These are phyloP conservation scores for Astrothelium subdiscretum DNA, from an alignment of 495 filamentous ascomycete genomes.

Conservation along the genomic window DNA sequence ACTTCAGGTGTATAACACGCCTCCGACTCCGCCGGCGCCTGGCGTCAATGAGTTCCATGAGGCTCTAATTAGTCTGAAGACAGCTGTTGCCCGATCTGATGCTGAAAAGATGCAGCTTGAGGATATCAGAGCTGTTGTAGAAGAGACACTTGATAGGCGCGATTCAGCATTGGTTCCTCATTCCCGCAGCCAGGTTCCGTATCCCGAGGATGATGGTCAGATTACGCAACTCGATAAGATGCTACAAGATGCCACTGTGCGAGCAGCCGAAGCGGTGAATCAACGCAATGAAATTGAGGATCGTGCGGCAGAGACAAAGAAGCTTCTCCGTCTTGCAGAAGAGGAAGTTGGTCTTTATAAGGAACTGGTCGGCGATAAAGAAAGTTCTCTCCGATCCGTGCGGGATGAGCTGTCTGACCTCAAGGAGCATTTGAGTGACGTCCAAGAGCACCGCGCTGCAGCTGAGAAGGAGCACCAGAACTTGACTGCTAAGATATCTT, in stretches of 20 bases:
- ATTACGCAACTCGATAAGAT: slow-evolving; percentile 29
- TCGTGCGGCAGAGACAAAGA: slow-evolving; percentile 56
- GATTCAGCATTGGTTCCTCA: slow-evolving; percentile 22
- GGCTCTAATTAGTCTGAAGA: slow-evolving; percentile 47
- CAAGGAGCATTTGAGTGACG: slow-evolving; percentile 8
- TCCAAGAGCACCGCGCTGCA: slow-evolving; percentile 5
- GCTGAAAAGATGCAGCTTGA: slow-evolving; percentile 31
- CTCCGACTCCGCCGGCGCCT: slow-evolving; percentile 5
- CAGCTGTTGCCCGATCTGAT: slow-evolving; percentile 28
- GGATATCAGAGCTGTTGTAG: slow-evolving; percentile 46
- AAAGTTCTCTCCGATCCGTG: background rate
- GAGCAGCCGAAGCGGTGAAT: slow-evolving; percentile 50
- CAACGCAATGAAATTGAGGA: slow-evolving; percentile 59
- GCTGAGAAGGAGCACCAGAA: background rate
- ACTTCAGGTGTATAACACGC: slow-evolving; percentile 14
- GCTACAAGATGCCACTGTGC: slow-evolving; percentile 33
- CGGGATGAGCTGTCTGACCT: background rate
- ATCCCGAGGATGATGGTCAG: slow-evolving; percentile 11
- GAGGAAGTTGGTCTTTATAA: slow-evolving; percentile 50
- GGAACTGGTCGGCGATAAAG: slow-evolving; percentile 36
- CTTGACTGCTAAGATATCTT: background rate
- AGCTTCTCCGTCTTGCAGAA: slow-evolving; percentile 59
- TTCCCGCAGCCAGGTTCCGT: slow-evolving; percentile 22
- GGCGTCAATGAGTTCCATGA: slow-evolving; percentile 40
- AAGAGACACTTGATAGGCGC: slow-evolving; percentile 35